Conservation (phyloP, 768 basidiomycete species). For the Termitomyces sp. region DNA sequence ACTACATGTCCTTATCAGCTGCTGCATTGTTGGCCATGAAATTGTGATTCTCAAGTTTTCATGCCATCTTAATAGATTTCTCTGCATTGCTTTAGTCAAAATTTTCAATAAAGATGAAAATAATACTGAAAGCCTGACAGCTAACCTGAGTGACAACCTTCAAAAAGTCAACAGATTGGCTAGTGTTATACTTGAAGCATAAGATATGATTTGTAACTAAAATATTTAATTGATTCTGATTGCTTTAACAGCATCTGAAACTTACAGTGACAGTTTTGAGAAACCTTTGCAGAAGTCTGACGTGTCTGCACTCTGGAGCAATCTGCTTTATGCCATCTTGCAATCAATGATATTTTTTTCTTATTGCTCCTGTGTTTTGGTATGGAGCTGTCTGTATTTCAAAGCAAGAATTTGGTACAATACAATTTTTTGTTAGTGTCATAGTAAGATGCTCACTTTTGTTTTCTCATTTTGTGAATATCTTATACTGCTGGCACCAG, state of each 20-base stretch:
- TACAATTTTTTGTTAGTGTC: constrained; percentile 76
- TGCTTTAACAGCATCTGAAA: constrained; percentile 43
- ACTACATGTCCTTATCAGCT: constrained; percentile 61
- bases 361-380: constrained; percentile 84
- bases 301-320: constrained; percentile 59
- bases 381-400: constrained; percentile 65
- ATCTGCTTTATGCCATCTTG: constrained; percentile 63
- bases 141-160: constrained; percentile 77
- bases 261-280: constrained; percentile 69
- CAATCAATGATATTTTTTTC: constrained; percentile 73
- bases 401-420: constrained; percentile 42
- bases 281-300: constrained; percentile 64
- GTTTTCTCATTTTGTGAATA: background rate
- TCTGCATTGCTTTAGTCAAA: constrained; percentile 38
- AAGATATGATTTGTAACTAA: constrained; percentile 18
- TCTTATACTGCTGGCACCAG: too few species aligned
- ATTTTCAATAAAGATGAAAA: constrained; percentile 90
- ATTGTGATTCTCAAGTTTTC: constrained; percentile 70
- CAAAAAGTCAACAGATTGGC: constrained; percentile 88
- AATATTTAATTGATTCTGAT: background rate
- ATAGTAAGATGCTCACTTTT: constrained; percentile 46
- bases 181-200: constrained; percentile 82
- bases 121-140: constrained; percentile 77
- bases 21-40: constrained; percentile 68
- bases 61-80: constrained; percentile 48